These are phyloP conservation scores for Juglanconis sp. DNA, from an alignment of 2,329 filamentous ascomycete species.

Conservation along the genomic window DNA sequence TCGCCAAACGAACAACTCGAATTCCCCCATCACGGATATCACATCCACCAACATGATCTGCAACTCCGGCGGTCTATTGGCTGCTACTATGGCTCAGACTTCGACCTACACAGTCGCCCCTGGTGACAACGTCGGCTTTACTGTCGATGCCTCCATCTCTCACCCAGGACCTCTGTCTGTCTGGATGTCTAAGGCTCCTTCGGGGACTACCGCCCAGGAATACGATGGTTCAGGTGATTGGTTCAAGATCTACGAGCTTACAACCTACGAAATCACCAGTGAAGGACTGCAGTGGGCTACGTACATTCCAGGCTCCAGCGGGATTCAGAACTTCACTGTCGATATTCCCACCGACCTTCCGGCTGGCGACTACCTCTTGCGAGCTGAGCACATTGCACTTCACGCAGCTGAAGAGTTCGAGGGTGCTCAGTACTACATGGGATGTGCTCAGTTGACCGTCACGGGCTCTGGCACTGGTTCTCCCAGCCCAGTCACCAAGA, in stretches of 20 bases:
- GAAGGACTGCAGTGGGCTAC: conserved; percentile 32
- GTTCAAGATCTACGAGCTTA: conserved; percentile 28
- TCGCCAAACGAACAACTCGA: conserved; percentile 25
- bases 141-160: conserved; percentile 31
- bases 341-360: conserved; percentile 27
- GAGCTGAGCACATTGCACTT: conserved; percentile 38
- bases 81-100: conserved; percentile 32
- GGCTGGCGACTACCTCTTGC: conserved; percentile 39
- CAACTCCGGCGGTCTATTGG: conserved; percentile 30
- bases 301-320: conserved; percentile 6
- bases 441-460: conserved; percentile 33
- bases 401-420: conserved; percentile 31
- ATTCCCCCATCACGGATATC: conserved; percentile 38
- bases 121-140: conserved; percentile 40
- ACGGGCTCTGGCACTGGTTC: conserved; percentile 29
- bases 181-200: conserved; percentile 34
- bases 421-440: conserved; percentile 37
- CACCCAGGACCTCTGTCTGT: conserved; percentile 39
- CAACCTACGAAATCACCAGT: conserved; percentile 27
- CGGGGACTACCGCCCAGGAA: conserved; percentile 23
- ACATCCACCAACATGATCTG: conserved; percentile 36
- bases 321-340: conserved; percentile 31
- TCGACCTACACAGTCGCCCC: conserved; percentile 34
- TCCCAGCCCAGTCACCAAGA: conserved; percentile 27
- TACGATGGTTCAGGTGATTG: conserved; percentile 30